A percentile compares a stretch with the other conserved stretches of the same genome.
These are phyloP conservation scores for Acanthamoeba culbertsoni DNA, from an alignment of 208 protist species.

Conservation along the genomic window DNA sequence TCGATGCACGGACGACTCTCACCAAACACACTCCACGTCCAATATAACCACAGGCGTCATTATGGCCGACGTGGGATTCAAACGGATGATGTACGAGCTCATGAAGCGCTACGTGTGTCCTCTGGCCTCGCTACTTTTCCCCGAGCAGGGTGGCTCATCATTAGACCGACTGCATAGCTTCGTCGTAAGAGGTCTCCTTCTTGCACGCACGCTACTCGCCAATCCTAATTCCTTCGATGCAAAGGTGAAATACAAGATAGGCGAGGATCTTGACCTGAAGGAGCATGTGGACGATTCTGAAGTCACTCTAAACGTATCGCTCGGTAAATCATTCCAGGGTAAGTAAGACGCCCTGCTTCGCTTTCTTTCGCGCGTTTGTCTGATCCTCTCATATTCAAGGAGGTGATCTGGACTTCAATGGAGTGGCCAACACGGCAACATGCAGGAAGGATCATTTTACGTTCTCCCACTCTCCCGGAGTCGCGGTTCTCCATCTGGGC, in stretches of 20 bases:
- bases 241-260: slow-evolving; percentile 43
- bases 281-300: slow-evolving; percentile 43
- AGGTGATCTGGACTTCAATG: slow-evolving; percentile 26
- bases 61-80: not conserved
- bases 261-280: slow-evolving; percentile 37
- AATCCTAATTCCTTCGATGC: not conserved
- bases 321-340: not conserved
- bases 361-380: not conserved
- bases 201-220: not conserved
- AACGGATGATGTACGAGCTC: slow-evolving; percentile 14
- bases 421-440: not conserved
- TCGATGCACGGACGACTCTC: not conserved
- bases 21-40: too few species aligned
- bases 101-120: not conserved
- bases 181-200: not conserved
- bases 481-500: slow-evolving; percentile 4
- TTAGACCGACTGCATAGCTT: slow-evolving; percentile 32
- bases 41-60: not conserved
- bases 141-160: not conserved
- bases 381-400: not conserved
- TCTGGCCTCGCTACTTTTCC: not conserved
- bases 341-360: not conserved
- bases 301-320: slow-evolving; percentile 27
- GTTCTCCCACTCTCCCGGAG: not conserved
- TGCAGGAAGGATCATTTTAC: not conserved